A percentile compares a stretch with the other conserved stretches of the same genome.
Evolutionary conservation across 805 yeast species (phyloP).

Genomic region (Scheffersomyces lignosus): DNA sequence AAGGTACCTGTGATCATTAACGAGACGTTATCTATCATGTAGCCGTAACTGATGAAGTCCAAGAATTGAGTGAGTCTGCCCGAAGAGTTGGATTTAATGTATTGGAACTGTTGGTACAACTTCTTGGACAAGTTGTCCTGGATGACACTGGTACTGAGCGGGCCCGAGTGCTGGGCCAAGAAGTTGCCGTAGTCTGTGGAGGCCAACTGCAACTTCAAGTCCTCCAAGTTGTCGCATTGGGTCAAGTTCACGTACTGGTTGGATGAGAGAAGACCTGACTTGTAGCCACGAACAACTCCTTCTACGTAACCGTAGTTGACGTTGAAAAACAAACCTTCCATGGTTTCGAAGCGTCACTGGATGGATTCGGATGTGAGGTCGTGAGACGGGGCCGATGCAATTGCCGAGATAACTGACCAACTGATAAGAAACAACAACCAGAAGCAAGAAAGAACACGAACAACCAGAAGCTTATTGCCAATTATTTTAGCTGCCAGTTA

Average conservation of each 20-base stretch:
- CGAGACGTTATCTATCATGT: conserved; percentile 97
- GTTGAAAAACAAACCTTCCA: conserved; percentile 95
- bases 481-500: too few species aligned
- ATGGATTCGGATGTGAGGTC: too few species aligned
- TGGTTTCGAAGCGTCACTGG: too few species aligned
- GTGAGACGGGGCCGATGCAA: too few species aligned
- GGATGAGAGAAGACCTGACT: conserved; percentile 72
- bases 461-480: too few species aligned
- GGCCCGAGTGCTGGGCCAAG: conserved; percentile 75
- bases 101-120: conserved; percentile 80
- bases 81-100: conserved; percentile 79
- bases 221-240: conserved; percentile 95
- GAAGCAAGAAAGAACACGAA: not conserved
- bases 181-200: conserved; percentile 96
- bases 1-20: conserved; percentile 95
- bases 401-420: too few species aligned
- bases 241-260: conserved; percentile 89
- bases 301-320: conserved; percentile 88
- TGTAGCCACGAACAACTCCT: conserved; percentile 92
- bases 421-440: not conserved
- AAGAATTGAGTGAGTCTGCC: conserved; percentile 78
- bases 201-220: conserved; percentile 87
- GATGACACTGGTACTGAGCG: conserved; percentile 83
- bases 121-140: conserved; percentile 76
- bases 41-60: conserved; percentile 92